Conservation (phyloP, 1,139 yeast genomes). For the Suhomyces taliae region DNA sequence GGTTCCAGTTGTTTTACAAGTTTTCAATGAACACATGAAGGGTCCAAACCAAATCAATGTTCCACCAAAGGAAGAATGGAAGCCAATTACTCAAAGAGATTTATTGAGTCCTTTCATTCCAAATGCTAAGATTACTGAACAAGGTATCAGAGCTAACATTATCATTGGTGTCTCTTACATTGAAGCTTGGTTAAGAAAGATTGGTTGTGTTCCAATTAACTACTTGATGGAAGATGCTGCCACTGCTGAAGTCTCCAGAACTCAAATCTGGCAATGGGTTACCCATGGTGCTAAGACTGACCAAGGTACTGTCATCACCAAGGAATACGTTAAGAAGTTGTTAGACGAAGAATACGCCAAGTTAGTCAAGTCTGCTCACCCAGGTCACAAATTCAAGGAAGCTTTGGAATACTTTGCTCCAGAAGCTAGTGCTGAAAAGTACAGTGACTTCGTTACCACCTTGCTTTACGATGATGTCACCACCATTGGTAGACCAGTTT, state of each 20-base stretch:
- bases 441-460: constrained; percentile 75
- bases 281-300: constrained; percentile 68
- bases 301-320: constrained; percentile 57
- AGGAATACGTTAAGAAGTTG: constrained; percentile 54
- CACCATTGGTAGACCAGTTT: constrained; percentile 47
- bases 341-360: constrained; percentile 63
- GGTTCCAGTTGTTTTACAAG: constrained; percentile 72
- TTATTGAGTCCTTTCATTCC: constrained; percentile 70
- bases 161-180: constrained; percentile 74
- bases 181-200: constrained; percentile 81
- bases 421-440: constrained; percentile 64
- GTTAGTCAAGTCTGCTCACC: constrained; percentile 46
- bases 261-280: constrained; percentile 84
- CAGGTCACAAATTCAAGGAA: constrained; percentile 60
- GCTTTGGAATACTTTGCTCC: constrained; percentile 68
- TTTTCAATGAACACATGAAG: constrained; percentile 79
- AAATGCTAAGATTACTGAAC: constrained; percentile 65
- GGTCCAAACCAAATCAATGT: constrained; percentile 79
- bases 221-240: constrained; percentile 88
- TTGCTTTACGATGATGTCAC: constrained; percentile 43
- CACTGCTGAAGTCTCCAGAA: constrained; percentile 82
- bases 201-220: constrained; percentile 82
- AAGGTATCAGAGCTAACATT: constrained; percentile 70
- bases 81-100: constrained; percentile 61
- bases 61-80: constrained; percentile 50